A percentile compares a stretch with the other conserved stretches of the same genome.
Conservation (phyloP, 202 grass and related monocot genomes). For the Digitaria exilis region DNA sequence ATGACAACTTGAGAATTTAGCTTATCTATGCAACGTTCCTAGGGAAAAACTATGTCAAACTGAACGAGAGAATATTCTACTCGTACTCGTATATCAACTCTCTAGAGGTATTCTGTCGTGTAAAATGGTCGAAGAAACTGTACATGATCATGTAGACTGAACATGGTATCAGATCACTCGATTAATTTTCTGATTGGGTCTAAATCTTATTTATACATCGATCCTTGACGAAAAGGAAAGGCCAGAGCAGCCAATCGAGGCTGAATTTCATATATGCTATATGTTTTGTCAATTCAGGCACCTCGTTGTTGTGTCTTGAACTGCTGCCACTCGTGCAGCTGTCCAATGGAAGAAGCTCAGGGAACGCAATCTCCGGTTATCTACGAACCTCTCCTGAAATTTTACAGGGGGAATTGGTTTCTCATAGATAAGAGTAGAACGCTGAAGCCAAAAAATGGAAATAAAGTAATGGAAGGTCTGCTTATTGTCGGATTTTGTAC, state of each 20-base stretch:
- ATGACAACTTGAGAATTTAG: background rate
- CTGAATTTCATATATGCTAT: constrained; percentile 6
- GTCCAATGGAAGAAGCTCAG: constrained; percentile 42
- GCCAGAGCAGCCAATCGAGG: background rate
- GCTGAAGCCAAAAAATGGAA: background rate
- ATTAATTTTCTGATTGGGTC: constrained; percentile 5
- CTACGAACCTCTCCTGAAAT: constrained; percentile 53
- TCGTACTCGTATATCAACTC: background rate
- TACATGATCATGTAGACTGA: background rate
- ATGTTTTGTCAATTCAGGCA: background rate
- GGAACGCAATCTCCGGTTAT: constrained; percentile 26
- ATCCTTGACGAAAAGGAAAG: constrained; percentile 5
- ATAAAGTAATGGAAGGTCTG: background rate
- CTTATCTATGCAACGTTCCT: background rate
- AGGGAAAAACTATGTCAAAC: background rate
- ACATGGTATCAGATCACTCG: constrained; percentile 1
- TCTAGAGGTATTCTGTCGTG: background rate
- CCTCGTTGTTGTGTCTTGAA: background rate
- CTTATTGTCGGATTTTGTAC: constrained; percentile 34
- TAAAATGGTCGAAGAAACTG: background rate
- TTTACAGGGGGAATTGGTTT: constrained; percentile 19
- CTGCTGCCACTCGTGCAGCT: constrained; percentile 8
- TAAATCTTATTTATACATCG: constrained; percentile 51
- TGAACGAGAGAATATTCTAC: background rate
- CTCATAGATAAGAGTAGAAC: background rate